Conservation (phyloP, 1,284 basidiomycete genomes). For the Ceratobasidium sp. region DNA sequence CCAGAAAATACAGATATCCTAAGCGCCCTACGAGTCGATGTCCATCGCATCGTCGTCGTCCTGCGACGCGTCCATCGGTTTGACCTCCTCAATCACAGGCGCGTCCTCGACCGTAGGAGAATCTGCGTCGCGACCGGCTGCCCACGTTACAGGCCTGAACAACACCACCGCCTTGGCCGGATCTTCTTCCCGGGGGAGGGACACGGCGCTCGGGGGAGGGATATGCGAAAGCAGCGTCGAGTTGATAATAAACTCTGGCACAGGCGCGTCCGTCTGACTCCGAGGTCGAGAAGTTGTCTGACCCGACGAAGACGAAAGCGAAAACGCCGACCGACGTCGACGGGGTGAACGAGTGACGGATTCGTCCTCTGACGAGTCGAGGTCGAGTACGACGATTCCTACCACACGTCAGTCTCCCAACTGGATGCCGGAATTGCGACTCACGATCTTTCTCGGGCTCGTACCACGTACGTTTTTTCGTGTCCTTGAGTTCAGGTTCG, state of each 20-base stretch:
- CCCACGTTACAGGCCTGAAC: conserved; percentile 56
- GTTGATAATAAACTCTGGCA: conserved; percentile 57
- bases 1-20: conserved; percentile 69
- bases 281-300: conserved; percentile 5
- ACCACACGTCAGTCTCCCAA: background rate
- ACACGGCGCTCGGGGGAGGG: conserved; percentile 39
- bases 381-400: conserved; percentile 69
- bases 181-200: conserved; percentile 40
- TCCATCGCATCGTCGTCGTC: conserved; percentile 65
- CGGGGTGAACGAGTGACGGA: conserved; percentile 44
- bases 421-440: conserved; percentile 45
- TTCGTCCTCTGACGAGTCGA: conserved; percentile 59
- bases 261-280: conserved; percentile 51
- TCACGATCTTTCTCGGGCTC: conserved; percentile 71
- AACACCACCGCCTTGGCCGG: conserved; percentile 63
- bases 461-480: conserved; percentile 60
- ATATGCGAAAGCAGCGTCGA: conserved; percentile 40
- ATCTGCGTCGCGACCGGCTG: conserved; percentile 27
- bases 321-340: conserved; percentile 31
- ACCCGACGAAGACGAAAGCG: conserved; percentile 3
- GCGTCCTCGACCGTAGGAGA: conserved; percentile 25
- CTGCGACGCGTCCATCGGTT: conserved; percentile 40
- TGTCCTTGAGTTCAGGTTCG: conserved; percentile 51
- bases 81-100: conserved; percentile 12
- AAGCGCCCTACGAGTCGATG: conserved; percentile 47